phyloP scores from a whole-genome alignment of 192 early-diverging fungal genomes.

The Ambispora gerdemannii region DNA sequence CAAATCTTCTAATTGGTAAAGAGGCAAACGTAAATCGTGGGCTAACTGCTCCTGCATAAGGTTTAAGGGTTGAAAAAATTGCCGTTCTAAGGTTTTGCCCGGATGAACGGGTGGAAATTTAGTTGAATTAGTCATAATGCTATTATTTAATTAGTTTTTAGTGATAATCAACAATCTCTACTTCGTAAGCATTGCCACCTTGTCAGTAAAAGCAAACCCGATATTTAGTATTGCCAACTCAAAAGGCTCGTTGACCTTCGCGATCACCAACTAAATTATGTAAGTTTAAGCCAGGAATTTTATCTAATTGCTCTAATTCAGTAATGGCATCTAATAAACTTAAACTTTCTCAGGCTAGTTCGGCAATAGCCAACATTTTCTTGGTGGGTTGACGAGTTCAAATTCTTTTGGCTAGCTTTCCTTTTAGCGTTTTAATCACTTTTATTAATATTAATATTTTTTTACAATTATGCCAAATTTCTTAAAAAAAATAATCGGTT shows the following conservation, averaged over 20 bases:
- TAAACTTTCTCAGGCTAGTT: slow-evolving; percentile 16
- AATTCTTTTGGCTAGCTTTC: slow-evolving; percentile 1
- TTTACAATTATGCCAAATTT: too few relatives aligned
- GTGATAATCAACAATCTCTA: neutral
- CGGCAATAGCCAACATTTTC: slow-evolving; percentile 7
- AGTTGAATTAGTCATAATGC: too few relatives aligned
- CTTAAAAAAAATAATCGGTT: too few relatives aligned
- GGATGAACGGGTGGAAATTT: too few relatives aligned
- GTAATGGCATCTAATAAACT: slow-evolving; percentile 10
- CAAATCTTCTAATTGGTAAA: too few relatives aligned
- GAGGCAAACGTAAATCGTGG: too few relatives aligned
- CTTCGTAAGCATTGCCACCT: neutral
- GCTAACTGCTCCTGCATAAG: too few relatives aligned
- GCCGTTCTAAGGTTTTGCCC: too few relatives aligned
- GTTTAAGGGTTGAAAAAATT: too few relatives aligned
- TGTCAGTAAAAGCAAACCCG: neutral
- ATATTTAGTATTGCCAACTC: slow-evolving; percentile 10
- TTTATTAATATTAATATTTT: too few relatives aligned
- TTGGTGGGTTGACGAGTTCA: slow-evolving; percentile 17
- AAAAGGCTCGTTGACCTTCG: slow-evolving; percentile 4
- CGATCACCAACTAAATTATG: slow-evolving; percentile 16
- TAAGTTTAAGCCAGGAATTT: slow-evolving; percentile 13
- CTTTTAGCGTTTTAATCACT: too few relatives aligned
- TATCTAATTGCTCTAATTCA: slow-evolving; percentile 15
- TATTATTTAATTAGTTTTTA: too few relatives aligned